These are phyloP conservation scores for Steccherinum ochraceum DNA, from an alignment of 768 basidiomycete genomes.

Conservation along the genomic window DNA sequence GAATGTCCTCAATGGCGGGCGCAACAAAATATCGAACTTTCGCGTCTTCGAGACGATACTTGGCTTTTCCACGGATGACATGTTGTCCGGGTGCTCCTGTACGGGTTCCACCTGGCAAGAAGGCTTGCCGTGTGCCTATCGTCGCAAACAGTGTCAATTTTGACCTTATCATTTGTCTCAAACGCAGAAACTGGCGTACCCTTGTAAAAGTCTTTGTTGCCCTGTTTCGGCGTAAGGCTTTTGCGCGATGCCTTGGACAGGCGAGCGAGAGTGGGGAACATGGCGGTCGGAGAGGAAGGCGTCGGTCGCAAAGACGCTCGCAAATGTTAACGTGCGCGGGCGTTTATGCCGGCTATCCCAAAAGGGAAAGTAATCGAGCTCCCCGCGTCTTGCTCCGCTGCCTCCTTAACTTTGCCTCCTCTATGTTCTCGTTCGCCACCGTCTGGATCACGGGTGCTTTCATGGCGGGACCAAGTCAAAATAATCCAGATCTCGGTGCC, in stretches of 20 bases:
- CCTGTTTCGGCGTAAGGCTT: conserved; percentile 79
- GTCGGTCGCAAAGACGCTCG: too few species aligned
- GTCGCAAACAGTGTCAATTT: not conserved
- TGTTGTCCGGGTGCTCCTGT: conserved; percentile 89
- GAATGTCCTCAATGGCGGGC: conserved; percentile 61
- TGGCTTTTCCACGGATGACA: conserved; percentile 67
- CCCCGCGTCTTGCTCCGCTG: too few species aligned
- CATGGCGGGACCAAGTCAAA: too few species aligned
- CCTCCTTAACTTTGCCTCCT: too few species aligned
- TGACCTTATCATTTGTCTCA: not conserved
- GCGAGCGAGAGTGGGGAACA: conserved; percentile 58
- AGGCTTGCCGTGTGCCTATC: conserved; percentile 76
- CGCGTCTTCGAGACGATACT: conserved; percentile 78
- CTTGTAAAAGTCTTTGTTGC: conserved; percentile 97
- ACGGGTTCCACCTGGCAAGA: conserved; percentile 75
- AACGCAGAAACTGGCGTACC: conserved; percentile 39
- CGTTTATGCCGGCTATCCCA: too few species aligned
- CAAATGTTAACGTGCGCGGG: too few species aligned
- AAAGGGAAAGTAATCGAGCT: too few species aligned
- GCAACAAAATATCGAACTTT: conserved; percentile 82
- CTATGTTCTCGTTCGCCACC: too few species aligned
- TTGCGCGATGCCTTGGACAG: conserved; percentile 81
- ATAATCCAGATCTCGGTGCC: too few species aligned
- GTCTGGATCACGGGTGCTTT: too few species aligned
- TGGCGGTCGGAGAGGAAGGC: conserved; percentile 20